Percentiles rank a stretch among this genome's conserved stretches.
phyloP scores from a whole-genome alignment of 192 early-diverging fungal species.

The Podila verticillata region DNA sequence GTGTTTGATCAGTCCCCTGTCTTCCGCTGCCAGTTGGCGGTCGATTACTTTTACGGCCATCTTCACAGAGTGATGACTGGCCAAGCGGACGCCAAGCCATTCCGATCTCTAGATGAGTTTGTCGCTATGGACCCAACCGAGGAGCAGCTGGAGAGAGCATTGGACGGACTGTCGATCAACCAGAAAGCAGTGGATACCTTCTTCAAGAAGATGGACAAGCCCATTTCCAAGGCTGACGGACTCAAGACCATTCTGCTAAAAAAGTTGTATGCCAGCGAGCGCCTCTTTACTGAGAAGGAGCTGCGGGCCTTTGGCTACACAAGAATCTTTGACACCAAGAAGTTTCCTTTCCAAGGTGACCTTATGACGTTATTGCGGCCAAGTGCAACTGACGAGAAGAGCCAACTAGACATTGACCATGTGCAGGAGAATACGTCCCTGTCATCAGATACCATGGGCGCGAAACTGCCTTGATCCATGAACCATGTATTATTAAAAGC shows the following conservation, averaged over 20 bases:
- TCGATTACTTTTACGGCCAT: constrained; percentile 27
- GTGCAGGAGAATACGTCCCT: too few species aligned
- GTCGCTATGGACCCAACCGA: constrained; percentile 1
- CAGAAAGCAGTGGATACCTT: not conserved
- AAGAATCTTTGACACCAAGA: too few species aligned
- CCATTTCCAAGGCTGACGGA: not conserved
- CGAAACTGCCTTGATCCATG: too few species aligned
- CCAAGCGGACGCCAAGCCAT: constrained; percentile 16
- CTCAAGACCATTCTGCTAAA: not conserved
- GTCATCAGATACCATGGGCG: too few species aligned
- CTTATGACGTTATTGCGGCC: too few species aligned
- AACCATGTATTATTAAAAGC: not conserved
- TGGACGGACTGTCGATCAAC: constrained; percentile 2
- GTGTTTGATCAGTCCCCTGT: not conserved
- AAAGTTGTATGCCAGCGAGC: not conserved
- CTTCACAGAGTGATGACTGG: constrained; percentile 20
- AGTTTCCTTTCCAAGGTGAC: too few species aligned
- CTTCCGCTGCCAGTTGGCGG: constrained; percentile 12
- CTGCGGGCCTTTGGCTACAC: too few species aligned
- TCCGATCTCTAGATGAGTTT: constrained; percentile 17
- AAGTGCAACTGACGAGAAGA: too few species aligned
- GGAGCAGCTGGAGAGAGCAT: constrained; percentile 7
- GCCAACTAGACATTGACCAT: too few species aligned
- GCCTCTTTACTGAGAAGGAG: not conserved
- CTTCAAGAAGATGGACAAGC: not conserved